A percentile compares a stretch with the other conserved stretches of the same genome.
Conservation (phyloP, 2,329 filamentous ascomycete genomes). For the Ophiostoma sp. region DNA sequence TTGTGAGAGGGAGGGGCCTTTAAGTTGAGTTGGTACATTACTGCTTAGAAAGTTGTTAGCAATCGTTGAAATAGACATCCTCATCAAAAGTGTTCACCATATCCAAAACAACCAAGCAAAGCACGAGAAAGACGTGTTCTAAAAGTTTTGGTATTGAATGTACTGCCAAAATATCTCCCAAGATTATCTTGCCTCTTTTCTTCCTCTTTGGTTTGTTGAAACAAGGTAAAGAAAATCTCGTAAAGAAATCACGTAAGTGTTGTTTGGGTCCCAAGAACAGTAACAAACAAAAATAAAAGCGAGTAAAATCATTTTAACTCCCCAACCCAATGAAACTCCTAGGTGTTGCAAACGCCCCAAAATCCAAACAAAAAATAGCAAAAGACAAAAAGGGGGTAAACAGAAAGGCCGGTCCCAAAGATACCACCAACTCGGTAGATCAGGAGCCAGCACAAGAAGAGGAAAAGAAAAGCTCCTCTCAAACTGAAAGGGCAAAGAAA, state of each 20-base stretch:
- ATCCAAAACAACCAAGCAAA: not conserved
- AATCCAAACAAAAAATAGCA: not conserved
- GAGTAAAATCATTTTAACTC: not conserved
- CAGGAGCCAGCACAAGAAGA: not conserved
- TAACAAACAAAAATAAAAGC: conserved; percentile 4
- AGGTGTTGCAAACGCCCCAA: conserved; percentile 11
- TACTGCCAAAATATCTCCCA: conserved; percentile 1
- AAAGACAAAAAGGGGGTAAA: not conserved
- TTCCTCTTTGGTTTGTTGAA: too few species aligned
- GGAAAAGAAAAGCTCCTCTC: not conserved
- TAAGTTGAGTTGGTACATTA: too few species aligned
- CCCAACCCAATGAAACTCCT: conserved; percentile 13
- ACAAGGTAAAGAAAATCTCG: not conserved
- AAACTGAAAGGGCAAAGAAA: not conserved
- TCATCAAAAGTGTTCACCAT: too few species aligned
- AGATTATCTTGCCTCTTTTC: not conserved
- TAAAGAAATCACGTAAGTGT: not conserved
- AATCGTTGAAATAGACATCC: not conserved
- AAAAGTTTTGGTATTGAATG: conserved; percentile 14
- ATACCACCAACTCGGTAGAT: too few species aligned
- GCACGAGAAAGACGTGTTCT: not conserved
- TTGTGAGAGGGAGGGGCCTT: not conserved
- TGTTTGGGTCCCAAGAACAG: not conserved
- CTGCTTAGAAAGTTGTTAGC: not conserved
- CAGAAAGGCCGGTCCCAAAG: not conserved